Percentiles rank a stretch among this genome's conserved stretches.
Conservation (phyloP, 768 basidiomycete genomes). For the Amanita pallidorosea region DNA sequence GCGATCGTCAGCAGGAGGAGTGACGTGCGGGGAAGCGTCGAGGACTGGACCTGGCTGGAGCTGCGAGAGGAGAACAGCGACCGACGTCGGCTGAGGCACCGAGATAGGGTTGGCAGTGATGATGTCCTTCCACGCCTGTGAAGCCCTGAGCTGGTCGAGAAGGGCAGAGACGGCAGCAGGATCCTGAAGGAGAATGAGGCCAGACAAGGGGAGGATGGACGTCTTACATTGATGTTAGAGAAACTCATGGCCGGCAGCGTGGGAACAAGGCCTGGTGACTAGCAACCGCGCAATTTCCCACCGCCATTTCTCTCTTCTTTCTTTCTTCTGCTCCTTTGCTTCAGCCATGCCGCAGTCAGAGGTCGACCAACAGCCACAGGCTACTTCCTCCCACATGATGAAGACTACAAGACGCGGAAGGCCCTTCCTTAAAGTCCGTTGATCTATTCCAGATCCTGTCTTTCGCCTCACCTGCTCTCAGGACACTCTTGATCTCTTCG, state of each 20-base stretch:
- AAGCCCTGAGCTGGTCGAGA: slow-evolving; percentile 56
- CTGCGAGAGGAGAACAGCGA: slow-evolving; percentile 56
- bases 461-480: slow-evolving; percentile 18
- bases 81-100: slow-evolving; percentile 17
- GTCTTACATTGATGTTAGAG: slow-evolving; percentile 46
- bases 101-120: neutral
- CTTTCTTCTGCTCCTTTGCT: slow-evolving; percentile 31
- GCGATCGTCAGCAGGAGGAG: slow-evolving; percentile 2
- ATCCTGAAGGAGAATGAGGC: slow-evolving; percentile 33
- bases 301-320: slow-evolving; percentile 31
- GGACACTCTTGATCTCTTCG: slow-evolving; percentile 98
- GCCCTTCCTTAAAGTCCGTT: slow-evolving; percentile 78
- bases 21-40: neutral
- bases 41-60: slow-evolving; percentile 20
- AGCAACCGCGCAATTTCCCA: slow-evolving; percentile 33
- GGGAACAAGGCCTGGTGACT: slow-evolving; percentile 28
- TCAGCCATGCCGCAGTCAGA: slow-evolving; percentile 18
- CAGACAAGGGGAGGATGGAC: slow-evolving; percentile 5
- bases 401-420: slow-evolving; percentile 95
- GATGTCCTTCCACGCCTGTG: slow-evolving; percentile 57
- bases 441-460: slow-evolving; percentile 5
- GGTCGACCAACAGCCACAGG: slow-evolving; percentile 36
- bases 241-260: slow-evolving; percentile 27
- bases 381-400: slow-evolving; percentile 90
- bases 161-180: slow-evolving; percentile 56